Percentiles rank a stretch among this genome's conserved stretches.
Evolutionary conservation across 306 rosid genomes (phyloP).

Genomic region (barrel medic (Medicago truncatula)): DNA sequence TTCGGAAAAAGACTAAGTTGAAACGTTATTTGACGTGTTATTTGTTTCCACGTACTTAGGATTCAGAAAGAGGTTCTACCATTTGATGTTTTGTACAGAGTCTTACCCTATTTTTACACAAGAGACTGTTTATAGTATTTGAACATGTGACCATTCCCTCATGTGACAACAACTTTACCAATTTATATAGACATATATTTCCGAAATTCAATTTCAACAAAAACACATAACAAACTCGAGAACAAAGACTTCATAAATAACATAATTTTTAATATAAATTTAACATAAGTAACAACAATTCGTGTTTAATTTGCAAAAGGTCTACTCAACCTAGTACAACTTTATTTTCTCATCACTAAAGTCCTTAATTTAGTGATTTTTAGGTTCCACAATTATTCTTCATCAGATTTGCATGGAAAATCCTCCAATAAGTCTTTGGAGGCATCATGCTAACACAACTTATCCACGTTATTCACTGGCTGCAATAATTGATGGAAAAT

Average conservation of each 20-base stretch:
- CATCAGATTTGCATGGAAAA: not conserved
- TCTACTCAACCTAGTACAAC: not conserved
- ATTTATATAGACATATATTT: not conserved
- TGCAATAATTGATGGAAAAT: slow-evolving; percentile 3
- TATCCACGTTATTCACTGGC: not conserved
- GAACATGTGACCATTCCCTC: no score
- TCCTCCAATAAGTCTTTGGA: not conserved
- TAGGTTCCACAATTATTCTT: not conserved
- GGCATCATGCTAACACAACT: not conserved
- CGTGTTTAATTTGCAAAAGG: not conserved
- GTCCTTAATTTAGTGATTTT: not conserved
- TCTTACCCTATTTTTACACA: no score
- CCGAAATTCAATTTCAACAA: not conserved
- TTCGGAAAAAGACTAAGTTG: no score
- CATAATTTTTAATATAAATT: not conserved
- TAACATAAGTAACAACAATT: not conserved
- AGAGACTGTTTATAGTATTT: no score
- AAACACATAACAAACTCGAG: not conserved
- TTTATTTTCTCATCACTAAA: slow-evolving; percentile 3
- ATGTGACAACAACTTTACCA: no score
- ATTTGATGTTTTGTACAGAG: no score
- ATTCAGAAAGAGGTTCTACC: no score
- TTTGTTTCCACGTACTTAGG: no score
- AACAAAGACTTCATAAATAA: not conserved
- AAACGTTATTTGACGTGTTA: no score